Percentiles rank a stretch among this genome's conserved stretches.
phyloP scores from a whole-genome alignment of 495 filamentous ascomycete species.

The Pseudoneurospora amorphoporcata region DNA sequence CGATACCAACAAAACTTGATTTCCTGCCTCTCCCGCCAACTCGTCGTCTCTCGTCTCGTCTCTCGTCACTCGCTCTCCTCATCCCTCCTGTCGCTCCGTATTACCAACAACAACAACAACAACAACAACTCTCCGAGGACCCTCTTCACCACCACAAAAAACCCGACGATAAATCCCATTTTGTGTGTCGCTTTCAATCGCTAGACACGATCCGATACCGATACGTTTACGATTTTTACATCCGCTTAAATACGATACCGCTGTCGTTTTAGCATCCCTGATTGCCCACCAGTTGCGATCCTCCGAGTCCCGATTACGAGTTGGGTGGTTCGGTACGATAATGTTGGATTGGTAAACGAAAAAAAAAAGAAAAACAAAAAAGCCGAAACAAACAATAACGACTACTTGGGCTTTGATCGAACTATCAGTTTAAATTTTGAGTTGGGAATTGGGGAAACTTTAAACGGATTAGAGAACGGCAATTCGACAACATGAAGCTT shows the following conservation, averaged over 20 bases:
- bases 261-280: not conserved
- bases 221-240: not conserved
- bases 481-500: not conserved
- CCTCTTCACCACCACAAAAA: not conserved
- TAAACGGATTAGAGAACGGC: not conserved
- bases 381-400: not conserved
- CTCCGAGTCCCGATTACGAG: not conserved
- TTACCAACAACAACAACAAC: not conserved
- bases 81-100: not conserved
- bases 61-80: not conserved
- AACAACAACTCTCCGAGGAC: not conserved
- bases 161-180: not conserved
- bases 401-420: not conserved
- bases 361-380: not conserved
- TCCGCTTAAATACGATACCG: not conserved
- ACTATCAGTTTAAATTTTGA: not conserved
- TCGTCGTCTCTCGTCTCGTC: not conserved
- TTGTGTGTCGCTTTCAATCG: not conserved
- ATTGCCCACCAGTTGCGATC: not conserved
- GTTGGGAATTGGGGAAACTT: not conserved
- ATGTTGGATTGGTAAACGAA: not conserved
- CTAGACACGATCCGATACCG: not conserved
- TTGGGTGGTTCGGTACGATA: not conserved
- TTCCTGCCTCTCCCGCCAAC: not conserved
- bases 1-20: not conserved